Conservation (phyloP, 306 rosid species). For the Myrica gale region DNA sequence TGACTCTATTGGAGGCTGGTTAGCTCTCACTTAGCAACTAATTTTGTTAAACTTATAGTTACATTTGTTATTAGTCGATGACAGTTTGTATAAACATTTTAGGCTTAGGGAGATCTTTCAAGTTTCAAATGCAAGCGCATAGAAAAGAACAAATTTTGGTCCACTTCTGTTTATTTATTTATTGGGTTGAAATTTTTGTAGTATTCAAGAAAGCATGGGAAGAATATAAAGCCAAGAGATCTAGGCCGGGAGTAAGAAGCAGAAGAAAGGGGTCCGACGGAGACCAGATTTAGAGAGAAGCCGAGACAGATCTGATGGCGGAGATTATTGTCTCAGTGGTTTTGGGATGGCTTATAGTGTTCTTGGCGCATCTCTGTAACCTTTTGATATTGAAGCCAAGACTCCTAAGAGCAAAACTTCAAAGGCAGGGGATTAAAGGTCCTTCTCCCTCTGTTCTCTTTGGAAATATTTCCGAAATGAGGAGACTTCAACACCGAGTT, state of each 20-base stretch:
- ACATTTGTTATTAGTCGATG: no score
- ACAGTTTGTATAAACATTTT: no score
- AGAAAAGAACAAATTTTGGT: no score
- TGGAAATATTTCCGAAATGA: slow-evolving; percentile 61
- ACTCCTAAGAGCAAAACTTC: slow-evolving; percentile 51
- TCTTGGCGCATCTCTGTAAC: slow-evolving; percentile 24
- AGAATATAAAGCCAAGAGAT: background rate
- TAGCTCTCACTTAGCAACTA: no score
- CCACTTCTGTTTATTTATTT: no score
- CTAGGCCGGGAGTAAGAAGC: background rate
- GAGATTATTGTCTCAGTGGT: slow-evolving; percentile 15
- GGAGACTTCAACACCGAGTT: slow-evolving; percentile 29
- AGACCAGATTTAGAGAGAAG: background rate
- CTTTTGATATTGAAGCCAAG: slow-evolving; percentile 40
- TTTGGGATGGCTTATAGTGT: slow-evolving; percentile 30
- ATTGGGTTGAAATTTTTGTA: background rate
- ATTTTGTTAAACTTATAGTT: no score
- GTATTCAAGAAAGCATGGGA: background rate
- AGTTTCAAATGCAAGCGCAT: no score
- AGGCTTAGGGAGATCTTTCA: no score
- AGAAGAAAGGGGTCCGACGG: background rate
- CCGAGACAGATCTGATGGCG: slow-evolving; percentile 4
- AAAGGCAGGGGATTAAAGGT: slow-evolving; percentile 63
- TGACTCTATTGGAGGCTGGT: no score
- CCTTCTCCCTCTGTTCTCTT: slow-evolving; percentile 52